These are phyloP conservation scores for Goniomonas avonlea DNA, from an alignment of 78 protist species.

Conservation along the genomic window DNA sequence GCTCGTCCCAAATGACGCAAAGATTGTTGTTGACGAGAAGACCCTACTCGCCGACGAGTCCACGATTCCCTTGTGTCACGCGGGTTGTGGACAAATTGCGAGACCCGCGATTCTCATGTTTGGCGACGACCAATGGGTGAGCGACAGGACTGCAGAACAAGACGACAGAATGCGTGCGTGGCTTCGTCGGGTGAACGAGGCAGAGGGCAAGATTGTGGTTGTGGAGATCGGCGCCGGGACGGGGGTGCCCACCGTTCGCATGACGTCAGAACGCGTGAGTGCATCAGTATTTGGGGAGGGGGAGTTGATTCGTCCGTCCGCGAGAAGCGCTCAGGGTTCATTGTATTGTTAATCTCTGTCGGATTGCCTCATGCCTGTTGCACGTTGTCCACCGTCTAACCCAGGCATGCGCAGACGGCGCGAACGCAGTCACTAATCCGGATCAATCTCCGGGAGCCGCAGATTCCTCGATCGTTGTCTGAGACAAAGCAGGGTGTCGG, in stretches of 20 bases:
- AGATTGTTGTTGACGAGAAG: not conserved
- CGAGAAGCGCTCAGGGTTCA: too few relatives aligned
- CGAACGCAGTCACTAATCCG: too few relatives aligned
- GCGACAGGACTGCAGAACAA: not conserved
- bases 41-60: not conserved
- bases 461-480: not conserved
- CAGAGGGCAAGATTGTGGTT: not conserved
- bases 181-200: not conserved
- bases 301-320: too few relatives aligned
- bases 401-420: too few relatives aligned
- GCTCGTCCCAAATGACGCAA: not conserved
- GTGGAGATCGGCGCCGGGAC: constrained; percentile 31
- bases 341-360: too few relatives aligned
- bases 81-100: not conserved
- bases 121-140: not conserved
- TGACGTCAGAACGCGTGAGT: not conserved
- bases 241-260: constrained; percentile 12
- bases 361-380: too few relatives aligned
- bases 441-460: not conserved
- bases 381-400: too few relatives aligned
- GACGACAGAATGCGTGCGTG: not conserved
- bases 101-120: constrained; percentile 24
- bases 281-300: not conserved
- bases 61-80: not conserved
- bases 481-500: too few relatives aligned